Base-by-base conservation (phyloP, 1,284 basidiomycete species). In the Erythrobasidium hasegawianum region DNA sequence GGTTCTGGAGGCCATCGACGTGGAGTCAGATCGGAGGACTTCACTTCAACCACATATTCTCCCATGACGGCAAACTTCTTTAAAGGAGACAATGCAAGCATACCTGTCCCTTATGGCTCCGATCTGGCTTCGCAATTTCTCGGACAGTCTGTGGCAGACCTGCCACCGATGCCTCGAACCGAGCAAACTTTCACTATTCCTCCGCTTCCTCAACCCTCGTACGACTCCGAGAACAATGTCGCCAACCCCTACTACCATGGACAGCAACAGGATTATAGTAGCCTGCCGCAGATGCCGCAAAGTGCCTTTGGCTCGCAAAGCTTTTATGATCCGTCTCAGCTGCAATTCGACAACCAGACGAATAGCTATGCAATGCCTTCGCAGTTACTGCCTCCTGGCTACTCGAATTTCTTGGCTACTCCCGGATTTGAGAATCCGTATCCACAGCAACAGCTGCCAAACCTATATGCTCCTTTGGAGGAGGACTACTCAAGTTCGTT, bases 21-120 rank as follows among this genome's bases (percentile, higher is more conserved):
- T 24, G 62, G 55, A 16, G 62, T 47, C 0, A 50, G 57, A 39
- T 57, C 55, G 8, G 62, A 65, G 20, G 55, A 65, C 38, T 65
- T 43, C 27, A 65, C 62, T 7, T 20, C 62, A 27, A 38, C 55
- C 10, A 52, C 56, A 7, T 65, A 40, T 39, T 47, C 55, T n/a
- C 62, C 62, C 2, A 20, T 39, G 14, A 38, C 41, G 16, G 54
- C 14, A 2, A 38, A 65, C 9, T 65, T 64, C 24, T 9, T 26
- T 11, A 43, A 55, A 1, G 2, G 26, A n/a, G 41, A 50, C 10
- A 55, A 14, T 14, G 13, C 52, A 13, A 45, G 20, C 16, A 47
- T 55, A n/a, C 14, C 43, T 8, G 43, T 47, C 4, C 43, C 43
- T 5, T 47, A 47, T 24, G n/a, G n/a, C 16, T n/a, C 43, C 4